Conservation (phyloP, 1,284 basidiomycete genomes). For the Papiliotrema terrestris region DNA sequence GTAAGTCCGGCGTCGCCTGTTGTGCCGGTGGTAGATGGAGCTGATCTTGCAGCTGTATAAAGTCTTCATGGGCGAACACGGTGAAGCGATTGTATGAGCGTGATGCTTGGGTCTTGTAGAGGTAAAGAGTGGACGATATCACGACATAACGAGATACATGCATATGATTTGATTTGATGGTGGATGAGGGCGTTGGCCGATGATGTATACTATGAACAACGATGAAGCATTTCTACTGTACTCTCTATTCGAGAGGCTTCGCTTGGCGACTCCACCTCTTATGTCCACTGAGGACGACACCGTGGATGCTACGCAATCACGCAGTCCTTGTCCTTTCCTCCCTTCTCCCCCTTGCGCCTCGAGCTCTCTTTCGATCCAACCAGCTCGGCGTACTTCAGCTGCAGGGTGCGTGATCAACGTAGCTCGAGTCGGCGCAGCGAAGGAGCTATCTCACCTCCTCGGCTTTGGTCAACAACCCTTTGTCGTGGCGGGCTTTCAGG, state of each 20-base stretch:
- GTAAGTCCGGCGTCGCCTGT: constrained; percentile 23
- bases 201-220: too few species aligned
- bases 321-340: constrained; percentile 28
- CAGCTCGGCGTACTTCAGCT: constrained; percentile 48
- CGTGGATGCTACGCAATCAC: not conserved
- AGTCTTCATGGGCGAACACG: constrained; percentile 15
- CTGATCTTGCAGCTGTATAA: constrained; percentile 10
- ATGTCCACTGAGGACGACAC: too few species aligned
- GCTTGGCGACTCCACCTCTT: too few species aligned
- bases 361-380: constrained; percentile 34
- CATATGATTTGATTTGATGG: too few species aligned
- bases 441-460: constrained; percentile 45
- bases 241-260: too few species aligned
- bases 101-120: too few species aligned
- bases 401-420: not conserved
- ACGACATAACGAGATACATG: too few species aligned
- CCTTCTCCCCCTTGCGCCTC: constrained; percentile 25
- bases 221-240: too few species aligned
- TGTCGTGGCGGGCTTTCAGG: constrained; percentile 44
- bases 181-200: too few species aligned
- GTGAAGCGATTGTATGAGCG: not conserved
- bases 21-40: not conserved
- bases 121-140: too few species aligned
- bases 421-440: not conserved
- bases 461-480: constrained; percentile 45